Evolutionary conservation across 257 asterid genomes (phyloP).

Genomic region (Jacaranda copaia): DNA sequence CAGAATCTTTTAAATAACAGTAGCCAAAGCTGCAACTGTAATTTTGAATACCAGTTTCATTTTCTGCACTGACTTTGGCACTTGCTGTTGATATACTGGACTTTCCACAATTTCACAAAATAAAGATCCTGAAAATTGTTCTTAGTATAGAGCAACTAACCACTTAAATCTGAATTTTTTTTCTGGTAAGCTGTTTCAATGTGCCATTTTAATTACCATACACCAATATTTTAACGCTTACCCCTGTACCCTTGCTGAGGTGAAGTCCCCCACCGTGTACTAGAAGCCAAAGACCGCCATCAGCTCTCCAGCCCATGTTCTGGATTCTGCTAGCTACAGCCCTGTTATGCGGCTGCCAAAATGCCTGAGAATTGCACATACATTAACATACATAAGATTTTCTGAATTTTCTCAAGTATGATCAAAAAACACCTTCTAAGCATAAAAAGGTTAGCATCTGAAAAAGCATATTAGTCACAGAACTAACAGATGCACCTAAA

Average conservation of each 20-base stretch:
- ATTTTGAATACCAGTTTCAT: too few species aligned
- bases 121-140: too few species aligned
- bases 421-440: not conserved
- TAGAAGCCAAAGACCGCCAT: slow-evolving; percentile 99
- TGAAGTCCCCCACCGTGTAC: slow-evolving; percentile 98
- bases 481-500: slow-evolving; percentile 13
- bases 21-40: too few species aligned
- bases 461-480: not conserved
- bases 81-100: too few species aligned
- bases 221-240: too few species aligned
- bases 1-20: too few species aligned
- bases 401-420: slow-evolving; percentile 29
- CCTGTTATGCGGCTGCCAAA: slow-evolving; percentile 98
- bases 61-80: too few species aligned
- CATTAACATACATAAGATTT: slow-evolving; percentile 30
- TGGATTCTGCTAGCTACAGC: slow-evolving; percentile 95
- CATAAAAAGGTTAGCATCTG: slow-evolving; percentile 1
- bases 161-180: too few species aligned
- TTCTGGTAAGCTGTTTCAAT: too few species aligned
- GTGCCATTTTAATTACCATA: too few species aligned
- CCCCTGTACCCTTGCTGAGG: slow-evolving; percentile 98
- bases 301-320: slow-evolving; percentile 99
- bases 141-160: too few species aligned
- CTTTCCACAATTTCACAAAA: too few species aligned
- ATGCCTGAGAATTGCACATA: slow-evolving; percentile 66